Conservation (phyloP, 768 basidiomycete genomes). For the Lactarius pseudohatsudake region DNA sequence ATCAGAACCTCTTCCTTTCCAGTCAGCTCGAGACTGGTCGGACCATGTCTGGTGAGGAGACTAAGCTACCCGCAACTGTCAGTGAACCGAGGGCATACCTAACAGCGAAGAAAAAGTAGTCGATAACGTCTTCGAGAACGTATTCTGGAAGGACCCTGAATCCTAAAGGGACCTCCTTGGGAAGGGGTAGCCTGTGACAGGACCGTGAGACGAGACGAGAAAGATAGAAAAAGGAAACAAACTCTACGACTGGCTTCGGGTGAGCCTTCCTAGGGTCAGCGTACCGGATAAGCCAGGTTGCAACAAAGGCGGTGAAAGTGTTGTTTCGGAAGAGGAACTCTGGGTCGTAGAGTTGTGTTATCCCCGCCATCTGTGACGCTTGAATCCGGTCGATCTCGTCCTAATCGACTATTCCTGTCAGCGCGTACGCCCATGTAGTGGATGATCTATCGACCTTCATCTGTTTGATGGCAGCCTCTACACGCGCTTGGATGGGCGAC, state of each 20-base stretch:
- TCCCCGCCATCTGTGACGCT: slow-evolving; percentile 74
- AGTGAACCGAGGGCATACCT: slow-evolving; percentile 49
- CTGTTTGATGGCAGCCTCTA: slow-evolving; percentile 72
- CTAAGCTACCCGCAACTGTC: neutral
- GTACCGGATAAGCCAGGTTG: slow-evolving; percentile 90
- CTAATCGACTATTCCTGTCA: slow-evolving; percentile 38
- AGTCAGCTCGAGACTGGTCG: slow-evolving; percentile 77
- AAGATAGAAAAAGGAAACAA: slow-evolving; percentile 34
- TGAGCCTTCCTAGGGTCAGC: slow-evolving; percentile 81
- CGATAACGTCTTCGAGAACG: slow-evolving; percentile 89
- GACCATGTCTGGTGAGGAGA: slow-evolving; percentile 48
- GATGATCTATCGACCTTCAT: slow-evolving; percentile 46
- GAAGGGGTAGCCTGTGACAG: slow-evolving; percentile 74
- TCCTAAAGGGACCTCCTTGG: slow-evolving; percentile 76
- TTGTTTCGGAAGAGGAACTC: slow-evolving; percentile 77
- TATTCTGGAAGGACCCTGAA: slow-evolving; percentile 94
- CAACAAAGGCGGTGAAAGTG: slow-evolving; percentile 85
- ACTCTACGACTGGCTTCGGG: slow-evolving; percentile 70
- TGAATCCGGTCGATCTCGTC: slow-evolving; percentile 67
- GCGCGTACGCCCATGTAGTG: neutral
- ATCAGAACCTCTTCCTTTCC: slow-evolving; percentile 86
- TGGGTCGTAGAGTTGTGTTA: slow-evolving; percentile 84
- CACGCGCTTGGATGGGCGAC: slow-evolving; percentile 73
- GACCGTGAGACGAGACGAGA: neutral
- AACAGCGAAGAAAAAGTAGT: slow-evolving; percentile 81